Percentiles rank a stretch among this genome's conserved stretches.
phyloP scores from a whole-genome alignment of 2,329 filamentous ascomycete genomes.

The Trichophyton mentagrophytes region DNA sequence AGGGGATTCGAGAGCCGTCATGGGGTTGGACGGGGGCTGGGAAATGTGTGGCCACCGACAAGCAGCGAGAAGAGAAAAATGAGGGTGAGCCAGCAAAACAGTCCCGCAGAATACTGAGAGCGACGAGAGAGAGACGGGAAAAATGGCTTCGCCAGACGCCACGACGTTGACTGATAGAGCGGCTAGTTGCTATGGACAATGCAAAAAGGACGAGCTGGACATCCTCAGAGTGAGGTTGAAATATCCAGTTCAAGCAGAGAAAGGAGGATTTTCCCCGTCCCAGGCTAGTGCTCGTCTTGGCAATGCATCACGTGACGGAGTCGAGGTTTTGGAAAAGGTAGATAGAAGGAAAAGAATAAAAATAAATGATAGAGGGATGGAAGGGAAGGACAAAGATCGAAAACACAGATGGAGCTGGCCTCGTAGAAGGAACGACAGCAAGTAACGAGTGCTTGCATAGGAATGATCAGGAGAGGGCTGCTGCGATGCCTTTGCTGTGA shows the following conservation, averaged over 20 bases:
- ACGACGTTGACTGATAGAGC: background rate
- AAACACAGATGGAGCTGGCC: background rate
- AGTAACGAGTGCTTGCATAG: background rate
- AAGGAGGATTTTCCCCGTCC: conserved; percentile 31
- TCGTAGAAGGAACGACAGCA: background rate
- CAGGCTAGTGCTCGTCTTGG: conserved; percentile 18
- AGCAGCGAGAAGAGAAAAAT: background rate
- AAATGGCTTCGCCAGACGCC: background rate
- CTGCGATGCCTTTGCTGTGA: background rate
- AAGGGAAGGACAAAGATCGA: background rate
- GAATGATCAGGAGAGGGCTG: background rate
- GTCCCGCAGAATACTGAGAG: background rate
- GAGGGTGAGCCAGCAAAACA: conserved; percentile 21
- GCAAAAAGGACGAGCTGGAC: conserved; percentile 14
- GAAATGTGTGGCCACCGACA: conserved; percentile 5
- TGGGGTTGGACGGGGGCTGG: conserved; percentile 42
- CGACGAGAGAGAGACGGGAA: background rate
- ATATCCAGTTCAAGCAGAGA: conserved; percentile 9
- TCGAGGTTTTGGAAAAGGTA: conserved; percentile 13
- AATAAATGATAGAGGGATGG: too few relatives aligned
- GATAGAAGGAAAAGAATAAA: background rate
- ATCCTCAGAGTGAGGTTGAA: conserved; percentile 15
- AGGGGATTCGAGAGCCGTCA: conserved; percentile 70
- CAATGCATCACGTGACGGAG: conserved; percentile 27
- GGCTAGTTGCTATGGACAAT: conserved; percentile 4